phyloP scores from a whole-genome alignment of 108 stramenopile genomes.

The Skeletonema costatum region DNA sequence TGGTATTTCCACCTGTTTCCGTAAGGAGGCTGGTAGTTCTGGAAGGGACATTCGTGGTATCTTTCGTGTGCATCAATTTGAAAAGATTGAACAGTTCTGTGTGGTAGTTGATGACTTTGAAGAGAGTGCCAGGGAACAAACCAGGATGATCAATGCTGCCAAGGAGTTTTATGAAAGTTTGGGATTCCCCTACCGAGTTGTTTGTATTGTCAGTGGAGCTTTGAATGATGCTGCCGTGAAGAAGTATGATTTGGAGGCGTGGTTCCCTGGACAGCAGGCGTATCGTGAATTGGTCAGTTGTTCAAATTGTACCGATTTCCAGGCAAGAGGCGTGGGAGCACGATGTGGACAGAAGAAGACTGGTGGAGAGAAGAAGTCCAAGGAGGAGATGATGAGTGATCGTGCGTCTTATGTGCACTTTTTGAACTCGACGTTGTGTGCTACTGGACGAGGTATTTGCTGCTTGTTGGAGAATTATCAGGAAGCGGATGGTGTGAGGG shows the following conservation, averaged over 20 bases:
- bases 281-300: conserved; percentile 98
- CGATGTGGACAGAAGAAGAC: conserved; percentile 91
- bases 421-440: conserved; percentile 97
- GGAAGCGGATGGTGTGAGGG: conserved; percentile 89
- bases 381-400: conserved; percentile 72
- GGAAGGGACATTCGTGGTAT: conserved; percentile 99
- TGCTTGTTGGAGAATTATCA: conserved; percentile 98
- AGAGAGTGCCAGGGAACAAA: conserved; percentile 89
- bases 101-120: conserved; percentile 95
- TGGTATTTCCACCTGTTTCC: conserved; percentile 98
- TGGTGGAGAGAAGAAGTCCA: conserved; percentile 64
- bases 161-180: conserved; percentile 97
- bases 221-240: conserved; percentile 99
- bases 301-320: conserved; percentile 99
- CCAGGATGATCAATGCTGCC: conserved; percentile 86
- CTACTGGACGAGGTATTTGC: conserved; percentile 98
- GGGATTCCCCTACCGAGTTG: conserved; percentile 96
- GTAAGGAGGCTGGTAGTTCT: conserved; percentile 98
- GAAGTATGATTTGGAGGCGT: conserved; percentile 99
- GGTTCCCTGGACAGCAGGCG: conserved; percentile 98
- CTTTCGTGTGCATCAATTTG: conserved; percentile 99
- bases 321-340: conserved; percentile 95
- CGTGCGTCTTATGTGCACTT: conserved; percentile 94
- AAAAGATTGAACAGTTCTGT: conserved; percentile 99
- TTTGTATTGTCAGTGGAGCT: conserved; percentile 96